These are phyloP conservation scores for Candida stauntonica DNA, from an alignment of 805 yeast species.

Conservation along the genomic window DNA sequence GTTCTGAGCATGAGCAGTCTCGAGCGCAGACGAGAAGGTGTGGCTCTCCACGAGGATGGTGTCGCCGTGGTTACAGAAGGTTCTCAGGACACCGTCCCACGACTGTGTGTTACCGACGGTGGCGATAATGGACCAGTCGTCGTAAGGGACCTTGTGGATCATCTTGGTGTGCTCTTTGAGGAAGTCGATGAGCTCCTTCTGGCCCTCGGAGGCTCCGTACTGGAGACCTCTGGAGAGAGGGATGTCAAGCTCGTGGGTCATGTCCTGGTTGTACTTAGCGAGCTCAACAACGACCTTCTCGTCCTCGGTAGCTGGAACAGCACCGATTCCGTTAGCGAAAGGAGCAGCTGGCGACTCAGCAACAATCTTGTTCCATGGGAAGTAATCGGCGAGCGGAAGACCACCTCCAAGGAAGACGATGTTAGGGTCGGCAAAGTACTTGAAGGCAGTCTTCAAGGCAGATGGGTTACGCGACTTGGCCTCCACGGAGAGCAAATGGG, in stretches of 20 bases:
- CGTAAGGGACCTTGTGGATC: slow-evolving; percentile 43
- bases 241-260: slow-evolving; percentile 49
- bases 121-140: slow-evolving; percentile 68
- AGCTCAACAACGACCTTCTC: slow-evolving; percentile 33
- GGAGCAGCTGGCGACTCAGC: slow-evolving; percentile 78
- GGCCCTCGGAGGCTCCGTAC: slow-evolving; percentile 85
- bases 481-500: slow-evolving; percentile 73
- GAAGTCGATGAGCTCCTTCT: slow-evolving; percentile 61
- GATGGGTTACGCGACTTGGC: slow-evolving; percentile 73
- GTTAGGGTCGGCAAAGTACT: slow-evolving; percentile 66
- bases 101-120: slow-evolving; percentile 88
- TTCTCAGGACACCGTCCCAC: slow-evolving; percentile 79
- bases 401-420: slow-evolving; percentile 94
- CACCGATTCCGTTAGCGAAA: slow-evolving; percentile 72
- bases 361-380: slow-evolving; percentile 80
- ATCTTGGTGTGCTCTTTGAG: slow-evolving; percentile 69
- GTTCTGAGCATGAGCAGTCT: slow-evolving; percentile 73
- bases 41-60: slow-evolving; percentile 77
- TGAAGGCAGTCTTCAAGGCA: slow-evolving; percentile 79
- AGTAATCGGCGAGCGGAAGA: slow-evolving; percentile 82
- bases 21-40: slow-evolving; percentile 80
- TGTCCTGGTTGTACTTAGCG: slow-evolving; percentile 38
- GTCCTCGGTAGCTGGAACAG: slow-evolving; percentile 40
- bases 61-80: slow-evolving; percentile 76
- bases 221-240: slow-evolving; percentile 85